Base-by-base conservation (phyloP, 305 asterid species). In the Solanum hybrid region DNA sequence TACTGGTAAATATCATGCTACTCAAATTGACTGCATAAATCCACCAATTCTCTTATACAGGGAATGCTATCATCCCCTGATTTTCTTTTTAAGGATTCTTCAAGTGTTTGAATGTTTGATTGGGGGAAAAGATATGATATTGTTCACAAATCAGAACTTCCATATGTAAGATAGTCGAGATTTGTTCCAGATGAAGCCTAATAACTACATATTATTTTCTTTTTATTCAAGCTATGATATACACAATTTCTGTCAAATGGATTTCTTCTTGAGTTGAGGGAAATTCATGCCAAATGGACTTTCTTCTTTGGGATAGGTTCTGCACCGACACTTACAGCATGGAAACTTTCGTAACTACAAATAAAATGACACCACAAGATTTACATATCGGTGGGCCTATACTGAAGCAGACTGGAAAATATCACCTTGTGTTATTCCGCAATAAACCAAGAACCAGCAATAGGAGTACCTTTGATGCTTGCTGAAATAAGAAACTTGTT, bases 401-500 rank as follows among this genome's bases (percentile, higher is more conserved):
- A 46, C 87, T 29, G 28, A 46, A 46, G 87, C 87, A 16, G 74
- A 8, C 86, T 18, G 46, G 83, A 28, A 86, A 61, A 71, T 51
- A 11, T 71, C 40, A 69, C 5, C 8, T 69, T 42, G 29, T 81
- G 36, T 83, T 81, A 61, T 10, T 79, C 89, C 2, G 67, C 90
- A 87, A 78, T 87, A 51, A 61, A 83, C 80, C 79, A 34, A 84
- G 75, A 22, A 84, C 39, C 14, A 73, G 86, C 26, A 83, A 13
- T 46, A 51, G 16, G 51, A 87, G 83, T 94, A 97, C 98, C 99
- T 97, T 97, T 73, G 99, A 95, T 73, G 98, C 98, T 92, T 97
- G 99, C 93, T 97, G 99, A 95, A 97, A 97, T 78, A 97, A 90
- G 95, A 97, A 97, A 92, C 99, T 97, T 46, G 99, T 97, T 94